Percentiles rank a stretch among this genome's conserved stretches.
These are phyloP conservation scores for Ophiostoma novo-ulmi DNA, from an alignment of 2,329 filamentous ascomycete genomes.

Conservation along the genomic window DNA sequence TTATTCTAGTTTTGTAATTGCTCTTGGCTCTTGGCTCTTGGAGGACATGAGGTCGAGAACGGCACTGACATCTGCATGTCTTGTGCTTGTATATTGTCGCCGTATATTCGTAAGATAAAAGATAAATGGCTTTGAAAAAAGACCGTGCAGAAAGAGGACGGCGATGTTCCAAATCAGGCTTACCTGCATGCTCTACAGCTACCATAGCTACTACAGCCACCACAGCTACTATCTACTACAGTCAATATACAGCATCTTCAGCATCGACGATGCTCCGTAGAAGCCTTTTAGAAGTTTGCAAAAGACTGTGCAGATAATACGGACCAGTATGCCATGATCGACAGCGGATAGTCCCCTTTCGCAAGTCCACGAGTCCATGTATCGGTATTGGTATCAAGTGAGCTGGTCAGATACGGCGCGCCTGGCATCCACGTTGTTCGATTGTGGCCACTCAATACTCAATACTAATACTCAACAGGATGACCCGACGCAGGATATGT, in stretches of 20 bases:
- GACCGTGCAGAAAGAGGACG: neutral
- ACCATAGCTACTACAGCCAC: too few species aligned
- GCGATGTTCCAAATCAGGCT: neutral
- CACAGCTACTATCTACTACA: too few species aligned
- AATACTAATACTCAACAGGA: neutral
- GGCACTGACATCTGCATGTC: constrained; percentile 6
- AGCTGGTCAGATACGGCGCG: neutral
- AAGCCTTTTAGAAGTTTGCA: neutral
- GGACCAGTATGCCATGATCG: neutral
- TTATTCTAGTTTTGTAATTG: neutral
- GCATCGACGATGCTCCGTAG: neutral
- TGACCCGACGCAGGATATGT: neutral
- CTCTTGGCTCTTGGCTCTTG: neutral
- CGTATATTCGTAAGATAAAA: neutral
- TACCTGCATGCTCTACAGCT: neutral
- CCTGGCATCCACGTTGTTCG: constrained; percentile 1
- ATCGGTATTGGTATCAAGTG: neutral
- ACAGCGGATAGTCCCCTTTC: neutral
- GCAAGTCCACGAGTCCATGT: neutral
- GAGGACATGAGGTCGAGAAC: neutral
- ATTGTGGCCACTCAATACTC: neutral
- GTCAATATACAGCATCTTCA: neutral
- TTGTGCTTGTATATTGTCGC: neutral
- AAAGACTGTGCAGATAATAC: constrained; percentile 1
- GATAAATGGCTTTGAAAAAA: neutral